Evolutionary conservation across 148 eudicot species (phyloP), one percentile per base, ranked within the genome.

Genomic region (Persicaria tinctoria): DNA sequence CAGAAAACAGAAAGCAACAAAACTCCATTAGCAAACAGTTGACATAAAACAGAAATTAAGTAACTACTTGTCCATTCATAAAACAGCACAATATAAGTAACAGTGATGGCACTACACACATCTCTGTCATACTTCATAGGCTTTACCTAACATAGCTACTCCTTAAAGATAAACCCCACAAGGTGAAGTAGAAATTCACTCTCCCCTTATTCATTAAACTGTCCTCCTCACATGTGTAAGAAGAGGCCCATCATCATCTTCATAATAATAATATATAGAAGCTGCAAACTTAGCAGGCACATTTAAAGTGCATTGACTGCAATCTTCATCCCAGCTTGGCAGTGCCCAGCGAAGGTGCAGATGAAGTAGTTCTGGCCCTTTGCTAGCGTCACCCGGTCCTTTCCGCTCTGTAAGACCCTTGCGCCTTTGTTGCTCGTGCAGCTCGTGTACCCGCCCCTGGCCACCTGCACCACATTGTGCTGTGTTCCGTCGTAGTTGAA

Each of bases 401-500:
- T 75, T 3, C 86, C 86, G 51, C 56, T 71, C 0, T 27, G 32
- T 10, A 54, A 80, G 11, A 69, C 75, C 70, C 54, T 79, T 2
- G 83, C 79, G 23, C 51, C 32, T 4, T 13, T 62, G 17, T 51
- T 51, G n/a, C 57, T 32, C 20, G 27, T 48, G 73, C 84, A 81
- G 16, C 55, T 11, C 27, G 49, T 44, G 57, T 81, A 75, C 0
- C 84, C 85, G 46, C 48, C 63, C 46, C 69, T 76, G 74, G 74
- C 69, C 27, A 82, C 87, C n/a, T 9, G 57, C 47, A 80, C 89
- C 77, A 87, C 84, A 50, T 89, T 89, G 85, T 89, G 93, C 3
- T n/a, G 12, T 32, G 62, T 48, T 8, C 73, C 68, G 74, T 32
- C 72, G 68, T 87, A 87, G 62, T 75, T 89, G 82, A 89, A 87